Conservation (phyloP, 257 asterid genomes). For the Salvia rosmarinus region DNA sequence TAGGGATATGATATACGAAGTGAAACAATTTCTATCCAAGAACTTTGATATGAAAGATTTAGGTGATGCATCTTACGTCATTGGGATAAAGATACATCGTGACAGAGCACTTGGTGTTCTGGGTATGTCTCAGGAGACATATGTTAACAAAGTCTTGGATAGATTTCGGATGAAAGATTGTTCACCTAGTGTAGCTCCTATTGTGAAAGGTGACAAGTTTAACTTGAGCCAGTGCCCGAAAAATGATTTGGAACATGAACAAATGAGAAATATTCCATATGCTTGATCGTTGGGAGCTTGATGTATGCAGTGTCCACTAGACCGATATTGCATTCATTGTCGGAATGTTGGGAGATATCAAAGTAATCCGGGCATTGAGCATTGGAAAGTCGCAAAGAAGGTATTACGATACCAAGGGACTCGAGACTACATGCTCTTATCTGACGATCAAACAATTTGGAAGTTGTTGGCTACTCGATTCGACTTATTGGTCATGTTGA, state of each 20-base stretch:
- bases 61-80: neutral
- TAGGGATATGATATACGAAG: neutral
- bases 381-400: neutral
- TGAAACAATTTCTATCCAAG: neutral
- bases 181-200: neutral
- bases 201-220: neutral
- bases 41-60: neutral
- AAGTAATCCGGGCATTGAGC: neutral
- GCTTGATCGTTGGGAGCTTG: neutral
- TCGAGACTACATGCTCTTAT: too few species aligned
- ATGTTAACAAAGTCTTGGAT: neutral
- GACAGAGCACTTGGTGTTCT: neutral
- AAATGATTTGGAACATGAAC: too few species aligned
- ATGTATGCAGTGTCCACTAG: constrained; percentile 2
- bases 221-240: neutral
- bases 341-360: neutral
- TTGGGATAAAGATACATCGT: neutral
- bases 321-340: neutral
- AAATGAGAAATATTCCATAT: constrained; percentile 2
- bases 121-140: neutral
- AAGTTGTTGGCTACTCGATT: too few species aligned
- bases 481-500: too few species aligned
- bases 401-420: neutral
- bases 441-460: too few species aligned
- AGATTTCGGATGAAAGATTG: neutral